Evolutionary conservation across 164 flowering plant species (phyloP).

Genomic region (Umbilicus rupestris): DNA sequence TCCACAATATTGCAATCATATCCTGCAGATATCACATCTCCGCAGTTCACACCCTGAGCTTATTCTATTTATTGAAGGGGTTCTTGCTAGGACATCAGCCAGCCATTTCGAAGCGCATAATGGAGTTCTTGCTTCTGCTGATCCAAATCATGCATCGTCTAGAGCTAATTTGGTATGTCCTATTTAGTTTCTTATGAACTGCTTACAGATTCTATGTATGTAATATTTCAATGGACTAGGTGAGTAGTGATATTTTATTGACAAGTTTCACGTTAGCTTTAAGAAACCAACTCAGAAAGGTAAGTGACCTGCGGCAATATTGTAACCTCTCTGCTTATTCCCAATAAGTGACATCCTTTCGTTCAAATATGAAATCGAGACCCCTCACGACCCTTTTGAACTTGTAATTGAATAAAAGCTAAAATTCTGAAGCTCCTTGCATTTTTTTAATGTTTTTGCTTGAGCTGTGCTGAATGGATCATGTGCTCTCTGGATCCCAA

Average conservation of each 20-base stretch:
- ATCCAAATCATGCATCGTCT: slow-evolving; percentile 28
- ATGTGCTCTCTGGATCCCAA: neutral
- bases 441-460: neutral
- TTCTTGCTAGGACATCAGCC: slow-evolving; percentile 67
- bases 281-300: neutral
- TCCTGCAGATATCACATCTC: slow-evolving; percentile 91
- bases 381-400: too few relatives aligned
- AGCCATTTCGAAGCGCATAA: slow-evolving; percentile 57
- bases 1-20: slow-evolving; percentile 98
- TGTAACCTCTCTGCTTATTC: too few relatives aligned
- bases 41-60: slow-evolving; percentile 73
- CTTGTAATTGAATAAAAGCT: too few relatives aligned
- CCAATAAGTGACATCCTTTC: too few relatives aligned
- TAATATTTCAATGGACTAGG: too few relatives aligned
- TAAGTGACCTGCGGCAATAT: neutral
- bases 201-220: neutral
- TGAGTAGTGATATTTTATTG: too few relatives aligned
- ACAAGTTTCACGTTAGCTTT: too few relatives aligned
- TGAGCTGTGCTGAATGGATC: neutral
- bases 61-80: slow-evolving; percentile 74
- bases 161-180: slow-evolving; percentile 25
- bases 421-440: neutral
- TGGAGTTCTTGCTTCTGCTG: slow-evolving; percentile 36
- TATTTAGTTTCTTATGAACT: neutral
- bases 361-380: too few relatives aligned